These are phyloP conservation scores for Fusarium transvaalense DNA, from an alignment of 2,329 filamentous ascomycete genomes.

Conservation along the genomic window DNA sequence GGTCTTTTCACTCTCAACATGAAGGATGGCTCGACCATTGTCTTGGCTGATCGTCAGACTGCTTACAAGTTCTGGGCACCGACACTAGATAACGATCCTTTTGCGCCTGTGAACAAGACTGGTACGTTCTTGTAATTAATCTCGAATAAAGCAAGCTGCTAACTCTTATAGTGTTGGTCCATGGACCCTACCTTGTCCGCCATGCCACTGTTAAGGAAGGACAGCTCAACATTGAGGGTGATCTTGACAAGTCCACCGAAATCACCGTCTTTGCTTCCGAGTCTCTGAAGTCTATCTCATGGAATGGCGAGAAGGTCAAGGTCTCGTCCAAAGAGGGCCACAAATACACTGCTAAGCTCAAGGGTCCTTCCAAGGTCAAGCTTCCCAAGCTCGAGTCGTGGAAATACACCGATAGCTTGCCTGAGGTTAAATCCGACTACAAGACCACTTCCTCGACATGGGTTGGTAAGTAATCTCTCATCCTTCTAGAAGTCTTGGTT, in stretches of 20 bases:
- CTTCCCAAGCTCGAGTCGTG: constrained; percentile 60
- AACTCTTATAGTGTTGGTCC: constrained; percentile 58
- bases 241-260: constrained; percentile 56
- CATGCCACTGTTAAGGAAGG: constrained; percentile 55
- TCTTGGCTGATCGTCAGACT: constrained; percentile 65
- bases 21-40: constrained; percentile 61
- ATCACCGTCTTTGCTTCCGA: constrained; percentile 63
- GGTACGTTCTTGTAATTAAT: constrained; percentile 47
- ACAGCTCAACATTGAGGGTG: constrained; percentile 59
- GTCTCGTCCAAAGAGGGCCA: constrained; percentile 48
- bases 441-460: constrained; percentile 58
- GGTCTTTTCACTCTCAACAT: constrained; percentile 63
- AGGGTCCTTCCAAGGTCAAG: constrained; percentile 47
- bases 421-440: constrained; percentile 60
- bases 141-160: rapidly evolving
- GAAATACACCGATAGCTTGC: constrained; percentile 63
- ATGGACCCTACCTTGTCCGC: constrained; percentile 66
- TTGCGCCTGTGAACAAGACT: constrained; percentile 59
- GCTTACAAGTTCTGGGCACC: constrained; percentile 71
- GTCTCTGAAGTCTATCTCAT: constrained; percentile 59
- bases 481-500: rapidly evolving
- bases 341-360: constrained; percentile 47
- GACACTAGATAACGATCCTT: constrained; percentile 61
- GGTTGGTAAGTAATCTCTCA: constrained; percentile 49
- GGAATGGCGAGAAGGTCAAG: constrained; percentile 61